A percentile compares a stretch with the other conserved stretches of the same genome.
Conservation (phyloP, 2,329 filamentous ascomycete genomes). For the Colletotrichum godetiae region DNA sequence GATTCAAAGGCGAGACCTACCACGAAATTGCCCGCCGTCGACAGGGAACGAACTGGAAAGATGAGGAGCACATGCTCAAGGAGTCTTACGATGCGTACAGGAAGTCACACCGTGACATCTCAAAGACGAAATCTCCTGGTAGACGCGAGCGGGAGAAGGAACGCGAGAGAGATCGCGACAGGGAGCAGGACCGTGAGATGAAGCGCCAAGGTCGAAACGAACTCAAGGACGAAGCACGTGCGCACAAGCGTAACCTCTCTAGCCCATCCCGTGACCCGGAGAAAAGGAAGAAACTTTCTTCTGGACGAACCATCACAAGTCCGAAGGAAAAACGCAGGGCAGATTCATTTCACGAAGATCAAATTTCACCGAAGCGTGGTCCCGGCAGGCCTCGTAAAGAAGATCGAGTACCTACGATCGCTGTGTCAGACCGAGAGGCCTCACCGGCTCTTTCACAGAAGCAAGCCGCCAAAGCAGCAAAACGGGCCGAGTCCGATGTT, state of each 20-base stretch:
- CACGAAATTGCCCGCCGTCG: slow-evolving; percentile 87
- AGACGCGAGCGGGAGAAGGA: slow-evolving; percentile 51
- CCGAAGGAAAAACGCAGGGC: slow-evolving; percentile 62
- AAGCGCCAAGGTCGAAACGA: slow-evolving; percentile 57
- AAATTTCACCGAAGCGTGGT: slow-evolving; percentile 60
- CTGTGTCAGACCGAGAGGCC: slow-evolving; percentile 63
- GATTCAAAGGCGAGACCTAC: slow-evolving; percentile 83
- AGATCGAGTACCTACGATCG: slow-evolving; percentile 58
- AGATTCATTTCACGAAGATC: slow-evolving; percentile 59
- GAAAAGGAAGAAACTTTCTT: slow-evolving; percentile 53
- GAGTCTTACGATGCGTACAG: slow-evolving; percentile 76
- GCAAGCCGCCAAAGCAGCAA: slow-evolving; percentile 56
- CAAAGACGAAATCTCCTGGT: slow-evolving; percentile 63
- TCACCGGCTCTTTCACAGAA: slow-evolving; percentile 62
- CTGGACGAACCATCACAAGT: slow-evolving; percentile 51
- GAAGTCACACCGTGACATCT: slow-evolving; percentile 59
- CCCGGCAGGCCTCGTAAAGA: slow-evolving; percentile 68
- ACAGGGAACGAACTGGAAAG: slow-evolving; percentile 88
- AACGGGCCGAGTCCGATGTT: slow-evolving; percentile 65
- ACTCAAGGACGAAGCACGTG: slow-evolving; percentile 54
- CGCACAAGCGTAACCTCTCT: slow-evolving; percentile 58
- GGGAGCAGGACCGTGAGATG: slow-evolving; percentile 54
- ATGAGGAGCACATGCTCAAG: slow-evolving; percentile 86
- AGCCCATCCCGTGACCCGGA: slow-evolving; percentile 62
- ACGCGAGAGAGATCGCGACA: slow-evolving; percentile 42